Percentiles rank a stretch among this genome's conserved stretches.
Conservation (phyloP, 805 yeast genomes). For the Lachancea kluyveri region DNA sequence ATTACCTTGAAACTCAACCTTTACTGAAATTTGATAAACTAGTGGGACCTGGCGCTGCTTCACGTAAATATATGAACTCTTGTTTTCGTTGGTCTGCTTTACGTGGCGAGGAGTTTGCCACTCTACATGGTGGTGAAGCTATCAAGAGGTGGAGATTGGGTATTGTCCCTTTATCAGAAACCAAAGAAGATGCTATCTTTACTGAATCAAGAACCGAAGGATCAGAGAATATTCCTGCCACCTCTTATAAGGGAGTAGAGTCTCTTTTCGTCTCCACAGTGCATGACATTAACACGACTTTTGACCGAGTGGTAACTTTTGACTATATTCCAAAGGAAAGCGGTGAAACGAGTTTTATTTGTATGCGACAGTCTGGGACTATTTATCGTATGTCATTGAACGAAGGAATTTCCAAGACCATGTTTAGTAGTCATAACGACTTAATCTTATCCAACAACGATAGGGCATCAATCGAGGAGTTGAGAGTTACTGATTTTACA, state of each 20-base stretch:
- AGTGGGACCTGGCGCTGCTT: conserved; percentile 47
- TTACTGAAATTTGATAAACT: conserved; percentile 54
- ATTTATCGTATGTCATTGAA: conserved; percentile 71
- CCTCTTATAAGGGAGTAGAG: conserved; percentile 33
- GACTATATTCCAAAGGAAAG: conserved; percentile 66
- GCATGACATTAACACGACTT: conserved; percentile 65
- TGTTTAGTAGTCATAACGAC: conserved; percentile 66
- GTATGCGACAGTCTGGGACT: conserved; percentile 89
- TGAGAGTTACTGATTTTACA: conserved; percentile 17
- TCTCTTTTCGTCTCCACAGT: conserved; percentile 71
- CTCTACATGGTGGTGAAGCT: conserved; percentile 70
- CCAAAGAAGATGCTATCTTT: conserved; percentile 17
- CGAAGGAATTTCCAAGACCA: conserved; percentile 57
- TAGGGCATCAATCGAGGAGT: conserved; percentile 24
- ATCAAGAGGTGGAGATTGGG: conserved; percentile 80
- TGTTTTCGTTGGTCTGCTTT: conserved; percentile 65
- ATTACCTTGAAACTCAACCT: conserved; percentile 43
- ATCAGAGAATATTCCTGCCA: conserved; percentile 6
- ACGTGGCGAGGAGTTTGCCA: conserved; percentile 67
- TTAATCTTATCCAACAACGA: conserved; percentile 45
- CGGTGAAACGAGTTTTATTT: conserved; percentile 60
- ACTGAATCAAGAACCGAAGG: conserved; percentile 13
- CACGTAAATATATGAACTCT: conserved; percentile 53
- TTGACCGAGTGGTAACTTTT: conserved; percentile 77
- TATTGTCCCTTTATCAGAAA: conserved; percentile 37